These are phyloP conservation scores for Elasticomyces elasticus DNA, from an alignment of 495 filamentous ascomycete species.

Conservation along the genomic window DNA sequence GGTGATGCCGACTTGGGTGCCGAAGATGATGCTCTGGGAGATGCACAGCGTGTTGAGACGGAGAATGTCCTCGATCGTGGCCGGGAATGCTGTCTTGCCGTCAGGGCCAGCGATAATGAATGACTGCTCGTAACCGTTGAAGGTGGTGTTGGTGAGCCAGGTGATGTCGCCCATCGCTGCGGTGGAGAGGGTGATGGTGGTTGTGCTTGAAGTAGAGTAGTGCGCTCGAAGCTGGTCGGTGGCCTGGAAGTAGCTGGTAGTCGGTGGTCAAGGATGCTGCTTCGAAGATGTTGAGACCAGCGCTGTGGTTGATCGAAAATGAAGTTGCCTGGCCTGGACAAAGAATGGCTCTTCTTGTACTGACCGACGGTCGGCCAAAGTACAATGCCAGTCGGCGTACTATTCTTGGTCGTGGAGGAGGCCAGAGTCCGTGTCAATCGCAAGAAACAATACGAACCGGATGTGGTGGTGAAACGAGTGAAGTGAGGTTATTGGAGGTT, in stretches of 20 bases:
- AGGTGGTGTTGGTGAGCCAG: constrained; percentile 22
- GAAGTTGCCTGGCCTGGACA: neutral
- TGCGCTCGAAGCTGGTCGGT: neutral
- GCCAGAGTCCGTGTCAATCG: neutral
- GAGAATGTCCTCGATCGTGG: constrained; percentile 43
- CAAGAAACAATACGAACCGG: neutral
- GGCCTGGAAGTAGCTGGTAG: neutral
- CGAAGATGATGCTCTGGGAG: constrained; percentile 57
- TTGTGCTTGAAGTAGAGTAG: neutral
- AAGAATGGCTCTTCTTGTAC: neutral
- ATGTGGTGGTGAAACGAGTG: neutral
- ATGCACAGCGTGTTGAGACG: constrained; percentile 41
- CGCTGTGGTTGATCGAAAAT: neutral
- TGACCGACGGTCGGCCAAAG: neutral
- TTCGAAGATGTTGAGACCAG: neutral
- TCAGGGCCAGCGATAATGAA: constrained; percentile 44
- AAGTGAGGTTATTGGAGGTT: neutral
- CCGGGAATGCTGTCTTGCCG: constrained; percentile 40
- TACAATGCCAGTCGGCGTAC: neutral
- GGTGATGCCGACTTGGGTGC: constrained; percentile 63
- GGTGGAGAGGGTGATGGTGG: neutral
- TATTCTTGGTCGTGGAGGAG: neutral
- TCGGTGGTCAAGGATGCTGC: neutral
- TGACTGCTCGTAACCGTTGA: constrained; percentile 51
- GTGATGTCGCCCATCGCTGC: neutral